Base-by-base conservation (phyloP, 768 basidiomycete genomes). In the Tulasnella sp. region DNA sequence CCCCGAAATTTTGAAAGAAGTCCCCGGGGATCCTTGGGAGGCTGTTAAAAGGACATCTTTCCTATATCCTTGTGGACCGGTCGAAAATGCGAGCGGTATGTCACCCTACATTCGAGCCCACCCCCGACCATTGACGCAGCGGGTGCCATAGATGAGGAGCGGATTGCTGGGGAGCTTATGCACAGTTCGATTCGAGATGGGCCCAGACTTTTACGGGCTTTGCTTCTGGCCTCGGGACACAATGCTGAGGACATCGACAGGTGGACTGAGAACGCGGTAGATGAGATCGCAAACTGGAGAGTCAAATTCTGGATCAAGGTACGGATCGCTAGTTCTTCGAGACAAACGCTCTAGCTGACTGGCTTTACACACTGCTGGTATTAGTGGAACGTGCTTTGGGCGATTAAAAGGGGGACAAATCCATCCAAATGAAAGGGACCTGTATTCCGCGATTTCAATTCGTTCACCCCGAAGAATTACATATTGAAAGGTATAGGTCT, bases 21-120 rank as follows among this genome's bases (percentile, higher is more conserved):
- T 18, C 9, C 26, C 70, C 35, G 77, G 42, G n/a, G 39, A 72
- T 3, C 20, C 35, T 44, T 77, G 77, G 77, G 77, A 26, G 20
- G 29, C 39, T 18, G 42, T 44, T 11, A 42, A 69, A 23, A 46
- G 35, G 16, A 57, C 71, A 23, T 16, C n/a, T 9, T 29, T 71
- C 29, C 70, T 44, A 6, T 13, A 51, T 5, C 37, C 77, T 20
- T 13, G 35, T 13, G 77, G 77, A 4, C 32, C 77, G 15, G n/a
- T 35, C 16, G 42, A 67, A 32, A 26, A 29, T 35, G 26, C 26
- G 11, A 35, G 32, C 32, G 5, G 61, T 67, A 35, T 5, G 61
- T 67, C 0, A n/a, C 26, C 29, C 61, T 0, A 7, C 10, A 35
- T 5, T 23, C 51, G n/a, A 23, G n/a, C 29, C 7, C 61, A 3